Base-by-base conservation (phyloP, 495 filamentous ascomycete species). In the Hyaloscypha finlandica region DNA sequence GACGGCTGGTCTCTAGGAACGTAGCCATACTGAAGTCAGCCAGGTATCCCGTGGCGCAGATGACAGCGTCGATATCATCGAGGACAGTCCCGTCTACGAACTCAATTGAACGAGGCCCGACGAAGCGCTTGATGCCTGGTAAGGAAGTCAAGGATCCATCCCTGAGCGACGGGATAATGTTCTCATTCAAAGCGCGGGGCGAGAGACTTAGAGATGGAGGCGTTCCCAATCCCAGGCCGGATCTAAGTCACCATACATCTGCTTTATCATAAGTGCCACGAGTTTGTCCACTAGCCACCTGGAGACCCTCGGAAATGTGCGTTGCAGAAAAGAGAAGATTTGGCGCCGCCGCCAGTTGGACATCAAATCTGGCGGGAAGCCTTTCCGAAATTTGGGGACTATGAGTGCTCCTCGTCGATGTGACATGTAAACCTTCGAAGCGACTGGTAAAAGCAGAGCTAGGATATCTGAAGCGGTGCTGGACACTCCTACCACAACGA, bases 31-130 rank as follows among this genome's bases (percentile, higher is more conserved):
- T 53, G 55, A 73, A 75, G 67, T 78, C 74, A 35, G 74, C 74
- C 3, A 30, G 19, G 66, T 81, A 81, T 29, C 78, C 78, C 12
- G 79, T 81, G 25, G 72, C 77, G 33, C 74, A 76, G 2, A 81
- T 64, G 20, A 80, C 76, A 14, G 70, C 69, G 42, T 48, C 79
- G 14, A 79, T 65, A 30, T 77, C 72, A 19, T 76, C 70, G 11
- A 80, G 37, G 16, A 73, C 66, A 0, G 73, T 73, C 11, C 78
- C 78, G 58, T 79, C 77, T 3, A 70, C 70, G 45, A 78, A 71
- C 57, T 79, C 72, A 48, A 81, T 61, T 6, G 73, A 64, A 39
- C 55, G 63, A 29, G 72, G 65, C 9, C 73, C 75, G 3, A 64
- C 52, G 65, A 78, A 75, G 14, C 71, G 68, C 37, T 61, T 74